These are phyloP conservation scores for Dioscorea dumetorum DNA, from an alignment of 106 monocot species.

Conservation along the genomic window DNA sequence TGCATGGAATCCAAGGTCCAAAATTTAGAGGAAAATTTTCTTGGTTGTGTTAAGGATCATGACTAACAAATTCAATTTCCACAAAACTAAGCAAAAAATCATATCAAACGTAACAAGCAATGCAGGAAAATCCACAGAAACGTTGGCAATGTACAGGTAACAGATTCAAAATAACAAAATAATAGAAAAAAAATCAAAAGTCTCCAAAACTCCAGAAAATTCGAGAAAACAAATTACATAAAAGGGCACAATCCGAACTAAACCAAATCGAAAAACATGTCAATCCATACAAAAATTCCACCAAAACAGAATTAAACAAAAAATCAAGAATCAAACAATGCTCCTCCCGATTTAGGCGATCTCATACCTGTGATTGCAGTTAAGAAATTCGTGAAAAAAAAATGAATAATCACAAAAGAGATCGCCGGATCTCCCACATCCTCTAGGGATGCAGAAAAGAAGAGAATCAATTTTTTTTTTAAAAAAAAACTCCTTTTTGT, in stretches of 20 bases:
- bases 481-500: too few relatives aligned
- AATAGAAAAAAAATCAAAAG: too few relatives aligned
- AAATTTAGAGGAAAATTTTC: too few relatives aligned
- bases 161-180: too few relatives aligned
- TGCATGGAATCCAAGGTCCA: too few relatives aligned
- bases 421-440: background rate
- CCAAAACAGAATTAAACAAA: background rate
- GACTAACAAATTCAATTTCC: too few relatives aligned
- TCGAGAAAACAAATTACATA: background rate
- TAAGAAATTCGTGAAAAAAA: background rate
- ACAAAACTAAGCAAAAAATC: too few relatives aligned
- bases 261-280: background rate
- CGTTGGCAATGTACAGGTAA: too few relatives aligned
- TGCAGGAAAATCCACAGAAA: too few relatives aligned
- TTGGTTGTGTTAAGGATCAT: too few relatives aligned
- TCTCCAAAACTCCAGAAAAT: background rate
- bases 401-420: background rate
- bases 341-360: background rate
- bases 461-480: too few relatives aligned
- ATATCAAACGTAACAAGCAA: too few relatives aligned
- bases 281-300: background rate
- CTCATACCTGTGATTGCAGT: background rate
- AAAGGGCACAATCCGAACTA: background rate
- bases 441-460: background rate
- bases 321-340: background rate